Conservation (phyloP, 306 rosid genomes). For the Dryas octopetala region DNA sequence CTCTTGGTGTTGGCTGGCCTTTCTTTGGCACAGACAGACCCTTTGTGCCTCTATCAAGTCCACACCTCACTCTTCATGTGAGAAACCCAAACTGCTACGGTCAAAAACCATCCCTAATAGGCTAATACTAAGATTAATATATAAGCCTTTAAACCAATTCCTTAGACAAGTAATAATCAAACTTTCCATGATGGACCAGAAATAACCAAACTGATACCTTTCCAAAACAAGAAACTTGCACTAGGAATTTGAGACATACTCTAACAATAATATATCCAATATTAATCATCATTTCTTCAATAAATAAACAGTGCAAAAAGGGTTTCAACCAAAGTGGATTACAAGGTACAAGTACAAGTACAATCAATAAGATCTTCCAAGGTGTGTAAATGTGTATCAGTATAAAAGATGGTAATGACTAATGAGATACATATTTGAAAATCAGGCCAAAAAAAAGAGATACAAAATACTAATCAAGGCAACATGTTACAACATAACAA, state of each 20-base stretch:
- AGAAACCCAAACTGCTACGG: not conserved
- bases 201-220: not conserved
- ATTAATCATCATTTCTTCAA: not conserved
- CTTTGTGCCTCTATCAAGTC: not conserved
- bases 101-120: not conserved
- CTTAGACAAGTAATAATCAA: no score
- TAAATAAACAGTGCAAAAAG: not conserved
- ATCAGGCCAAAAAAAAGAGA: not conserved
- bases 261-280: not conserved
- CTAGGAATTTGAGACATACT: not conserved
- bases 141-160: not conserved
- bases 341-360: not conserved
- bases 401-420: not conserved
- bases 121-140: not conserved
- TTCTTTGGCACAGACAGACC: no score
- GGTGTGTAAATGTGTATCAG: not conserved
- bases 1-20: not conserved
- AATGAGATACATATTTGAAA: not conserved
- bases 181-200: not conserved
- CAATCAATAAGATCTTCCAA: not conserved
- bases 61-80: not conserved
- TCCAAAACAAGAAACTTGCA: not conserved
- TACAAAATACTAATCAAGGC: conserved; percentile 1
- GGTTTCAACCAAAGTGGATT: not conserved
- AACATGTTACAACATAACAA: conserved; percentile 6